Base-by-base conservation (phyloP, 2,329 filamentous ascomycete genomes). In the Pseudocercospora fuligena region DNA sequence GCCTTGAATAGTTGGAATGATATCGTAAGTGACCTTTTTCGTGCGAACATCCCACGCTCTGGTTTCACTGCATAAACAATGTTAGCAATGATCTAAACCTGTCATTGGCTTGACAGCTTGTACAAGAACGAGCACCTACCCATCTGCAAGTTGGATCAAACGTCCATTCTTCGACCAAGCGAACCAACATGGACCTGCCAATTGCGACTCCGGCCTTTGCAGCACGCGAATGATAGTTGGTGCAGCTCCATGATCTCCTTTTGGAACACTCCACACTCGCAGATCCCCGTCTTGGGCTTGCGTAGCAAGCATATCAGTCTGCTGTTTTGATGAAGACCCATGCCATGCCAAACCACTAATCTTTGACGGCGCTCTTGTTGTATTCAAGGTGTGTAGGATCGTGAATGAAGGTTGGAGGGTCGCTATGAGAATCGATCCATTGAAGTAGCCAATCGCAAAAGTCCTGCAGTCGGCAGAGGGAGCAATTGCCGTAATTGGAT, bases 161-260 rank as follows among this genome's bases (percentile, higher is more conserved):
- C 94, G 91, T 46, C 95, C 95, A 82, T 97, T 98, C 81, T 97
- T 98, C 0, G 95, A 98, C 95, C 95, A 99, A 21, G 89, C 91
- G 84, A 97, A 94, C 95, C 95, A 99, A 77, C 97, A 97, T 43
- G 92, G 90, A 1, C 93, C 93, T 2, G 88, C 82, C 36, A 88
- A 82, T 71, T 87, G 89, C 70, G 89, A 89, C 68, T 97, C 93
- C 7, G 89, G 89, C 73, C 92, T 87, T 78, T 92, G 94, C 58
- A 99, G 82, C 29, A 96, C 90, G 69, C 95, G 87, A 66, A 98
- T 96, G 7, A 97, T 91, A 75, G 94, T 94, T 40, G 94, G 94
- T 3, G 68, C 63, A 19, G 90, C 86, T 72, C 97, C 88, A 77
- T 89, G 85, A 78, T 90, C 83, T 66, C 86, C 87, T 80, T 98